Evolutionary conservation across 2,329 filamentous ascomycete species (phyloP).

Genomic region (Hortaea werneckii): DNA sequence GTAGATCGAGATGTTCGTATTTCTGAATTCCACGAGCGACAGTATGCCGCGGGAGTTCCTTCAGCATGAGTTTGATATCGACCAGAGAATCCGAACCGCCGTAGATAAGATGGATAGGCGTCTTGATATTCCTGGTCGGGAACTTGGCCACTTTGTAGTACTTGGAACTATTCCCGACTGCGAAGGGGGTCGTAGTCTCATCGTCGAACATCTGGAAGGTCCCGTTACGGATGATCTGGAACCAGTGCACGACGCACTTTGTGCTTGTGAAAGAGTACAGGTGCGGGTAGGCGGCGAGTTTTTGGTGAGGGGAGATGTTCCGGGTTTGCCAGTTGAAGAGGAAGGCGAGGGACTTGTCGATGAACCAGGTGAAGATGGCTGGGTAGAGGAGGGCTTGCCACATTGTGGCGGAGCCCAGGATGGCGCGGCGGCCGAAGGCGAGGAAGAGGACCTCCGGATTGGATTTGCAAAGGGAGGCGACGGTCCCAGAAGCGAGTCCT

Average conservation of each 20-base stretch:
- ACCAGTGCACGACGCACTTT: slow-evolving; percentile 97
- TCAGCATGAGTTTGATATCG: slow-evolving; percentile 86
- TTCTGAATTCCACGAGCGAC: slow-evolving; percentile 78
- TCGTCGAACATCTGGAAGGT: slow-evolving; percentile 99
- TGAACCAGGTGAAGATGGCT: slow-evolving; percentile 78
- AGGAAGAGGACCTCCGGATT: slow-evolving; percentile 88
- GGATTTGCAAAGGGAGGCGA: slow-evolving; percentile 86
- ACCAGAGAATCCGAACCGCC: slow-evolving; percentile 89
- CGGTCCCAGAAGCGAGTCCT: slow-evolving; percentile 78
- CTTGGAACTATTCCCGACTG: slow-evolving; percentile 59
- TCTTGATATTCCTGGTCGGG: slow-evolving; percentile 92
- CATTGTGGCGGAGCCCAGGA: slow-evolving; percentile 87
- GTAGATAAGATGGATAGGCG: slow-evolving; percentile 86
- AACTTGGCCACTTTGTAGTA: slow-evolving; percentile 97
- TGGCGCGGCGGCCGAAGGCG: slow-evolving; percentile 82
- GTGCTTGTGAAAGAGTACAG: slow-evolving; percentile 94
- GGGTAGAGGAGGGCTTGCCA: slow-evolving; percentile 96
- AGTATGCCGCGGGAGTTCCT: slow-evolving; percentile 75
- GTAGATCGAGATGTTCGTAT: slow-evolving; percentile 93
- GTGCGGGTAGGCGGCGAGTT: slow-evolving; percentile 90
- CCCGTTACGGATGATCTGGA: slow-evolving; percentile 94
- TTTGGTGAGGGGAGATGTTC: slow-evolving; percentile 80
- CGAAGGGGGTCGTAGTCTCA: slow-evolving; percentile 69
- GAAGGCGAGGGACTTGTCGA: slow-evolving; percentile 71
- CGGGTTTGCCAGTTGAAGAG: slow-evolving; percentile 81